phyloP scores from a whole-genome alignment of 805 yeast genomes.

The Kuraishia borneana region DNA sequence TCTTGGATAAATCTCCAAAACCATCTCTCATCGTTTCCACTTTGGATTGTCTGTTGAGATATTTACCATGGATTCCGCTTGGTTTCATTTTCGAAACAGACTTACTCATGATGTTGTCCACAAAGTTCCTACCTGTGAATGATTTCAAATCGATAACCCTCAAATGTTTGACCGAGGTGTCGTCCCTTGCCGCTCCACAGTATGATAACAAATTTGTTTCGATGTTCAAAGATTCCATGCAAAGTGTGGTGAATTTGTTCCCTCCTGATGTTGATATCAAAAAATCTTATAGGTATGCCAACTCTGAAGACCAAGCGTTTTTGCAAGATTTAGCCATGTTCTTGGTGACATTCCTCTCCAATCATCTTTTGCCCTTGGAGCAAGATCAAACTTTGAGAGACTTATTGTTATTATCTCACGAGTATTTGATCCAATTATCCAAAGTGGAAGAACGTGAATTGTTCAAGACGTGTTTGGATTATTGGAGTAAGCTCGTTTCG shows the following conservation, averaged over 20 bases:
- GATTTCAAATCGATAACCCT: slow-evolving; percentile 78
- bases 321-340: slow-evolving; percentile 93
- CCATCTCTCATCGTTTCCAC: slow-evolving; percentile 81
- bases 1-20: slow-evolving; percentile 79
- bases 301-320: slow-evolving; percentile 81
- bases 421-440: slow-evolving; percentile 74
- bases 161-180: slow-evolving; percentile 88
- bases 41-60: slow-evolving; percentile 67
- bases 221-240: slow-evolving; percentile 66
- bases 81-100: slow-evolving; percentile 86
- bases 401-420: slow-evolving; percentile 60
- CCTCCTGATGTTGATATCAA: slow-evolving; percentile 67
- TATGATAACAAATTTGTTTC: slow-evolving; percentile 47
- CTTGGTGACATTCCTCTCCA: slow-evolving; percentile 70
- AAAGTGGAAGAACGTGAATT: slow-evolving; percentile 91
- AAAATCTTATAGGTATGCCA: slow-evolving; percentile 61
- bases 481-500: slow-evolving; percentile 83
- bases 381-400: slow-evolving; percentile 41
- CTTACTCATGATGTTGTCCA: slow-evolving; percentile 57
- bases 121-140: slow-evolving; percentile 65
- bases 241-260: slow-evolving; percentile 52
- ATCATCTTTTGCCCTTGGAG: slow-evolving; percentile 62
- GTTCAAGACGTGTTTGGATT: slow-evolving; percentile 90
- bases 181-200: slow-evolving; percentile 50
- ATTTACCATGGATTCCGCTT: slow-evolving; percentile 90